These are phyloP conservation scores for Pythium grandisporangium DNA, from an alignment of 352 stramenopile genomes.

Conservation along the genomic window DNA sequence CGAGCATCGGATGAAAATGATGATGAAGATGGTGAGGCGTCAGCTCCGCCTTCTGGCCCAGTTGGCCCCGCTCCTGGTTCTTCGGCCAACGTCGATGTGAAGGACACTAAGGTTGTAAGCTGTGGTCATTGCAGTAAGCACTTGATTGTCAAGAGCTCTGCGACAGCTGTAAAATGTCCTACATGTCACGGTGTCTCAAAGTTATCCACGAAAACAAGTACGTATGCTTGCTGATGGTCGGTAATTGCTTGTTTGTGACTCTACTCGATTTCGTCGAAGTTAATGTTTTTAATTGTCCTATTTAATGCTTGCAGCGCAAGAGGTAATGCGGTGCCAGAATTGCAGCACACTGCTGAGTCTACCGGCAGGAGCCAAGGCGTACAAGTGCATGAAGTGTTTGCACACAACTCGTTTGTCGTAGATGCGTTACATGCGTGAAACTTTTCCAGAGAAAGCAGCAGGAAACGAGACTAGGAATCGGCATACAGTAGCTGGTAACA, in stretches of 20 bases:
- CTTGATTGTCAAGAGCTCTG: conserved; percentile 70
- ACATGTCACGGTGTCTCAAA: conserved; percentile 76
- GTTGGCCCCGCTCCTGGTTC: no score
- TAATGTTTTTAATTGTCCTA: conserved; percentile 8
- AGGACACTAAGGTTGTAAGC: conserved; percentile 78
- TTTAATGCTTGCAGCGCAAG: conserved; percentile 37
- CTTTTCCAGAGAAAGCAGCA: no score
- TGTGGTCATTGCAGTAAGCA: conserved; percentile 82
- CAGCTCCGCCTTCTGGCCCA: neutral
- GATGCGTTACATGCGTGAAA: no score
- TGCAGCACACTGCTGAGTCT: conserved; percentile 81
- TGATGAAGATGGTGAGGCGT: neutral
- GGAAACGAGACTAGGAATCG: no score
- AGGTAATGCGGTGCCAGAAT: conserved; percentile 84
- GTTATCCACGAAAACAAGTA: conserved; percentile 76
- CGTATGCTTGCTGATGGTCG: conserved; percentile 1
- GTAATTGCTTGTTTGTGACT: conserved; percentile 1
- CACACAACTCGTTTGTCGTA: conserved; percentile 74
- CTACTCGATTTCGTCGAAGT: conserved; percentile 1
- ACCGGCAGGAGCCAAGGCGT: conserved; percentile 65
- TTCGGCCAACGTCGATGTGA: conserved; percentile 38
- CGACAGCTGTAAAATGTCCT: conserved; percentile 74
- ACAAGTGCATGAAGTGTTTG: conserved; percentile 87
- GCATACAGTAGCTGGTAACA: no score
- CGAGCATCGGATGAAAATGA: neutral